These are phyloP conservation scores for Aspergillus aculeatus DNA, from an alignment of 2,329 filamentous ascomycete genomes.

Conservation along the genomic window DNA sequence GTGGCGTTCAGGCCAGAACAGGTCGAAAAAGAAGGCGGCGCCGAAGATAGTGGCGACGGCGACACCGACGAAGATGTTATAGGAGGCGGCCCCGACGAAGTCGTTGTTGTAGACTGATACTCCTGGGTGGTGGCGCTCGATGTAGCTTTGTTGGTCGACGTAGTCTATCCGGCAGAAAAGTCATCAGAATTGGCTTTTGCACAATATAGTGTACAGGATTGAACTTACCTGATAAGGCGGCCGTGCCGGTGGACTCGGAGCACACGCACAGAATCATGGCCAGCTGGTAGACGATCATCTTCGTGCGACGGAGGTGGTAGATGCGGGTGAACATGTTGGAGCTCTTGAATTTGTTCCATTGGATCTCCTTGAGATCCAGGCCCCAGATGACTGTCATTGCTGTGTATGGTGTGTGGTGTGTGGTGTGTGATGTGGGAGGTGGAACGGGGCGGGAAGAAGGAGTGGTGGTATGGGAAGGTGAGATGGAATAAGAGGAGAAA, in stretches of 20 bases:
- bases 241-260: conserved; percentile 58
- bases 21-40: conserved; percentile 61
- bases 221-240: conserved; percentile 51
- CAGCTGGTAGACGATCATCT: conserved; percentile 60
- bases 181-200: not conserved
- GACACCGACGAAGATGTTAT: conserved; percentile 60
- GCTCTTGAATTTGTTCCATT: conserved; percentile 58
- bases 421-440: not conserved
- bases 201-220: not conserved
- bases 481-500: too few species aligned
- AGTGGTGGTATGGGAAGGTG: not conserved
- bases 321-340: conserved; percentile 58
- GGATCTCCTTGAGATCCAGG: conserved; percentile 56
- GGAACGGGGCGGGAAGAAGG: not conserved
- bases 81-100: conserved; percentile 55
- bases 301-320: conserved; percentile 57
- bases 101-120: conserved; percentile 55
- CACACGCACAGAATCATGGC: conserved; percentile 59
- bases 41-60: conserved; percentile 60
- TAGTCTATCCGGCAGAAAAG: conserved; percentile 44
- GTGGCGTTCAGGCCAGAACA: conserved; percentile 58
- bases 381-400: conserved; percentile 56
- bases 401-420: not conserved
- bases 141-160: conserved; percentile 52
- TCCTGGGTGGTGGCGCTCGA: conserved; percentile 41